These are phyloP conservation scores for Monosporozyma servazzii DNA, from an alignment of 805 yeast genomes.

Conservation along the genomic window DNA sequence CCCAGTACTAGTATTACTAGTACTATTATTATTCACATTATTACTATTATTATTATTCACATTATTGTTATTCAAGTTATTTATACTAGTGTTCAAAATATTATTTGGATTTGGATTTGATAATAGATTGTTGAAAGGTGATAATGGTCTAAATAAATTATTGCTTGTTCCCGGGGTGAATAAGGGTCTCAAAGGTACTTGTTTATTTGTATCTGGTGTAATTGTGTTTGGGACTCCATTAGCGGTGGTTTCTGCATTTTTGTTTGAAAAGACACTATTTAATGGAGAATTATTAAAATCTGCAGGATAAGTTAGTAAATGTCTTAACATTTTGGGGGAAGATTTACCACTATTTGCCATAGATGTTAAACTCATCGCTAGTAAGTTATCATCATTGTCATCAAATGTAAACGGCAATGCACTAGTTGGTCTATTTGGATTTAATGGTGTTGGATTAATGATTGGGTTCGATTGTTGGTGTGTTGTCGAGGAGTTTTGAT, in stretches of 20 bases:
- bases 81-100: background rate
- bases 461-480: background rate
- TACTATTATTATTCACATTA: background rate
- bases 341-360: slow-evolving; percentile 31
- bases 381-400: slow-evolving; percentile 29
- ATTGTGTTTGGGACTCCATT: background rate
- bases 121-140: slow-evolving; percentile 6
- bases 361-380: slow-evolving; percentile 29
- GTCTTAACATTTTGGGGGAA: slow-evolving; percentile 26
- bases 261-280: slow-evolving; percentile 1
- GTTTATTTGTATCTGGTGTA: background rate
- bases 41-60: background rate
- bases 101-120: slow-evolving; percentile 1
- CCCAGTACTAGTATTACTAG: background rate
- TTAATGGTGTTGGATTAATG: background rate
- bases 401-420: slow-evolving; percentile 9
- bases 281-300: slow-evolving; percentile 12
- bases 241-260: slow-evolving; percentile 20
- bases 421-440: slow-evolving; percentile 8
- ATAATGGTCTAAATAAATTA: slow-evolving; percentile 3
- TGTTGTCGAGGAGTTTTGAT: background rate
- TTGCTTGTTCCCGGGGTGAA: background rate
- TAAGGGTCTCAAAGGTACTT: slow-evolving; percentile 1
- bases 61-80: background rate
- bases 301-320: slow-evolving; percentile 21